These are phyloP conservation scores for Juglanconis sp. DNA, from an alignment of 2,329 filamentous ascomycete species.

Conservation along the genomic window DNA sequence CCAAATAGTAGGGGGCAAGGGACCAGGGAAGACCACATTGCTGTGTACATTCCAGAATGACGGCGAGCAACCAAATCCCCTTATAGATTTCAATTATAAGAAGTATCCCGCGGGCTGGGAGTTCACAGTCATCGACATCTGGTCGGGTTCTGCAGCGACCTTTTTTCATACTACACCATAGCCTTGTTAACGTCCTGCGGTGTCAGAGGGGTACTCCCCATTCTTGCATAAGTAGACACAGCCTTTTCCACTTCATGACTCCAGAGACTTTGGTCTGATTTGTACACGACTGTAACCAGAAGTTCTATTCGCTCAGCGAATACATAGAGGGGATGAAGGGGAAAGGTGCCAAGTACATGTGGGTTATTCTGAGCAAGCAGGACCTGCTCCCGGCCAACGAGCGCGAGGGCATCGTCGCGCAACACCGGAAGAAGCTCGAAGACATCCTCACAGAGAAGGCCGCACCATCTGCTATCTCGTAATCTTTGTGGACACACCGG, in stretches of 20 bases:
- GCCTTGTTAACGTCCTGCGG: neutral
- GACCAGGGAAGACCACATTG: neutral
- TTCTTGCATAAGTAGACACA: neutral
- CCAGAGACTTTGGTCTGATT: neutral
- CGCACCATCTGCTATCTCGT: constrained; percentile 13
- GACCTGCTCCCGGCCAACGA: constrained; percentile 24
- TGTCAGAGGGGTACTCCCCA: neutral
- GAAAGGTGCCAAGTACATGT: constrained; percentile 20
- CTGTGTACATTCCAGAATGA: neutral
- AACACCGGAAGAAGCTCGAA: constrained; percentile 15
- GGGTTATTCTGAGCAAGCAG: constrained; percentile 32
- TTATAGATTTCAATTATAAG: neutral
- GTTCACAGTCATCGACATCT: neutral
- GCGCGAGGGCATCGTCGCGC: constrained; percentile 19
- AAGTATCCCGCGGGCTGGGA: neutral
- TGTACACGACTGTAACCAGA: neutral
- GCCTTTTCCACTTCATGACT: neutral
- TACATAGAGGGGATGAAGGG: neutral
- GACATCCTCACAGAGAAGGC: constrained; percentile 4
- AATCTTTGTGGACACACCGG: constrained; percentile 23
- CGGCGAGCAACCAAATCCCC: neutral
- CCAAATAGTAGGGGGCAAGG: neutral
- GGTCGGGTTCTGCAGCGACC: neutral
- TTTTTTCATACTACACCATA: neutral
- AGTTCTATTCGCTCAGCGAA: neutral